Evolutionary conservation across 768 basidiomycete species (phyloP), one percentile per base, ranked within the genome.

Genomic region (Trametes gibbosa): DNA sequence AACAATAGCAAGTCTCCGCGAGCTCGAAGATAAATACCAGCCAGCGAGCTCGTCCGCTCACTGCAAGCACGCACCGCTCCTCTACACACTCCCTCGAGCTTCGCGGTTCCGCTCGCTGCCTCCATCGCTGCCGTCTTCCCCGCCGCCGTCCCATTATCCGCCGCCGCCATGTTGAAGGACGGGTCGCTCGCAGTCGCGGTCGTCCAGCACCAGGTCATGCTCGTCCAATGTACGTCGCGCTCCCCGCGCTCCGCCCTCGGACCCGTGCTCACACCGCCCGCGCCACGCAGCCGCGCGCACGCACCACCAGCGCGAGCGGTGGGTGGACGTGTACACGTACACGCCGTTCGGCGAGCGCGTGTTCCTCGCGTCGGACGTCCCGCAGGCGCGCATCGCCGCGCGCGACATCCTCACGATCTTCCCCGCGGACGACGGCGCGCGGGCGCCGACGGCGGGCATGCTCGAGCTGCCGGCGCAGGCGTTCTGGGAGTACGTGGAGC

Each of bases 151-250:
- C 50, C 16, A n/a, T 19, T 5, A 7, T 27, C 35, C 21, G 5
- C 17, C 39, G 13, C 23, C 47, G n/a, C 29, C 41, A 66, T 66
- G 65, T 56, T 69, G 63, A 60, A 63, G 43, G 59, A 81, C 68
- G 84, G 87, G 51, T 79, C 81, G 40, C 73, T 88, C 58, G 88
- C 86, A 51, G 80, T 89, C 56, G 88, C 88, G 21, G 67, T 89
- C 58, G 84, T 89, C 46, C 83, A 84, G 63, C 83, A 81, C 65
- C 82, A 84, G 68, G 83, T 90, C 34, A 82, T 81, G 77, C 69
- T 90, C 60, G 83, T 89, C 24, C 84, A 86, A 82, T 82, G 88
- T 86, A 65, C 56, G 71, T 29, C 29, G 21, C 21, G 4, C 17
- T 12, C 48, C 29, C 14, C 13, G 1, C 34, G 35, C 2, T 1